Evolutionary conservation across 148 eudicot genomes (phyloP), one percentile per base, ranked within the genome.

Genomic region (Cornus florida): DNA sequence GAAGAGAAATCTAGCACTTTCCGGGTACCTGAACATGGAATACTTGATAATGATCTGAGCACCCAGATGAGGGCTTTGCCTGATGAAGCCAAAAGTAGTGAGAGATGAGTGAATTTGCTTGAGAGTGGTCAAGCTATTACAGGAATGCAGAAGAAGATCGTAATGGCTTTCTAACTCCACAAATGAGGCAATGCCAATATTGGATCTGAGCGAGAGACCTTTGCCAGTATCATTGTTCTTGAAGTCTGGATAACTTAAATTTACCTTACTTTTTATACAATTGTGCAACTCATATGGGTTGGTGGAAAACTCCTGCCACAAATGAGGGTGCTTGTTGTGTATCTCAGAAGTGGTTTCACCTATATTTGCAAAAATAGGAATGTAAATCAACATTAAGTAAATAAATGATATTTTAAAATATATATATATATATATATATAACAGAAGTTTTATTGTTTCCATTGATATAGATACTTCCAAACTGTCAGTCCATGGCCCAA

Each of bases 231-330:
- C 83, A 76, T 89, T 92, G 76, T 92, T 86, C 83, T 60, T 89
- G 75, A 92, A 94, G 82, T 92, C 98, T 23, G 98, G 97, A 6
- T 74, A 73, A 10, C 64, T 83, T 48, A 87, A 86, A 62, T 43
- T 80, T 74, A 22, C 62, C 86, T 94, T 94, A 23, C 56, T 83
- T 46, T 76, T 78, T 62, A 97, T 74, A 31, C 66, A 10, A 74
- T 94, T 94, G 82, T 75, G 46, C 97, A 94, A 92, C 75, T 90
- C 91, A 33, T 62, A 67, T n/a, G 98, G 97, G 83, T 82, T 90
- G 74, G 90, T 70, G 56, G 92, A 94, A 71, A 89, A 87, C 62
- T 88, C 46, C 75, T 92, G 91, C 98, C 92, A 89, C 83, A 92
- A 77, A 60, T 83, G 88, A 46, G 88, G 83, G 7, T 89, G 87